Conservation (phyloP, 805 yeast species). For the Sungouiozyma intestinalis region DNA sequence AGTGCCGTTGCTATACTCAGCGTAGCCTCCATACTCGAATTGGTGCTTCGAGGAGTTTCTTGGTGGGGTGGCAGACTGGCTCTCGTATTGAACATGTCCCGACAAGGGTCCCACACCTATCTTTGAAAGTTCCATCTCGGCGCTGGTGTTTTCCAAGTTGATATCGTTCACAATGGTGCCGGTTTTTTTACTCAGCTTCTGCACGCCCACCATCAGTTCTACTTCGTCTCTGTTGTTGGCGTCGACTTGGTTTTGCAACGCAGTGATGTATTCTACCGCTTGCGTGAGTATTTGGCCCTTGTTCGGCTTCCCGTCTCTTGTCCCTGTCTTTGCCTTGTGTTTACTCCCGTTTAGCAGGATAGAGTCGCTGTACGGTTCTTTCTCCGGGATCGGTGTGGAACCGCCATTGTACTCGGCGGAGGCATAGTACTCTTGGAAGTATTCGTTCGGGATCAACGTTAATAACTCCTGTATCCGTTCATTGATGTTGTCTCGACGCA, state of each 20-base stretch:
- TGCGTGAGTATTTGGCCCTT: constrained; percentile 73
- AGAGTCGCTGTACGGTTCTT: constrained; percentile 3
- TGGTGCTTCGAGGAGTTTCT: constrained; percentile 8
- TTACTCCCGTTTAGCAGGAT: constrained; percentile 3
- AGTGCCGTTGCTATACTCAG: background rate
- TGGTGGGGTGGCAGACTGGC: constrained; percentile 1
- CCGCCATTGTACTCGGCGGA: background rate
- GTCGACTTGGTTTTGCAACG: constrained; percentile 63
- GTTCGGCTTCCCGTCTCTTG: constrained; percentile 76
- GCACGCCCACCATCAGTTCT: constrained; percentile 52
- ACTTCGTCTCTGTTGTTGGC: constrained; percentile 70
- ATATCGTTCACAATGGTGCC: constrained; percentile 34
- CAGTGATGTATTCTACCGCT: constrained; percentile 61
- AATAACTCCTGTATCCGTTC: constrained; percentile 46
- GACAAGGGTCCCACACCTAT: constrained; percentile 80
- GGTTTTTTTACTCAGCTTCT: constrained; percentile 39
- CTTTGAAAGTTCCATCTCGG: constrained; percentile 62
- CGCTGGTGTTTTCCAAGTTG: constrained; percentile 56
- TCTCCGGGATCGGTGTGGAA: constrained; percentile 5
- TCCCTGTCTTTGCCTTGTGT: constrained; percentile 42
- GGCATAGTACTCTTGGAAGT: constrained; percentile 32
- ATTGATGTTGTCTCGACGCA: constrained; percentile 46
- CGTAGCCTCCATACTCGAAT: constrained; percentile 31
- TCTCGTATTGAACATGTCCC: constrained; percentile 2
- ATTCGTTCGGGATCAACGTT: constrained; percentile 34